These are phyloP conservation scores for Stagonosporopsis vannaccii DNA, from an alignment of 2,329 filamentous ascomycete species.

Conservation along the genomic window DNA sequence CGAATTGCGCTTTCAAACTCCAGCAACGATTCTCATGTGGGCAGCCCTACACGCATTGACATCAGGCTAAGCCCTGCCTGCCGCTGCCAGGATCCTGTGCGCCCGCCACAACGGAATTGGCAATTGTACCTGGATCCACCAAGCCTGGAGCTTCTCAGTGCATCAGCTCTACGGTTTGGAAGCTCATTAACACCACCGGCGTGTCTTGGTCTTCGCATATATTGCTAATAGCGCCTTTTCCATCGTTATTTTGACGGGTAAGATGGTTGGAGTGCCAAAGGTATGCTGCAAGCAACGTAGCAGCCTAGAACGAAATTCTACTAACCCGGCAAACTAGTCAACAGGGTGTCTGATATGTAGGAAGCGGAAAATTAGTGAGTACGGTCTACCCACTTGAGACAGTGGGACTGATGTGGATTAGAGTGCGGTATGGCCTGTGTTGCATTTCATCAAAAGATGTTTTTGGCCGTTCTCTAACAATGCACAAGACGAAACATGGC, in stretches of 20 bases:
- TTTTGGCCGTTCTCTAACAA: constrained; percentile 17
- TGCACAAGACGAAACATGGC: constrained; percentile 46
- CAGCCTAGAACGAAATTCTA: neutral
- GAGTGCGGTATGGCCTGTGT: constrained; percentile 28
- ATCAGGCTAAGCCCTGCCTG: constrained; percentile 4
- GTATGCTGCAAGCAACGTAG: constrained; percentile 7
- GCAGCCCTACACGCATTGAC: constrained; percentile 7
- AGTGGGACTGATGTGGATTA: constrained; percentile 19
- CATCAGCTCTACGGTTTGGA: neutral
- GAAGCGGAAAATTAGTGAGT: constrained; percentile 45
- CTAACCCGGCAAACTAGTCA: constrained; percentile 11
- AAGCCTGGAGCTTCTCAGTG: neutral
- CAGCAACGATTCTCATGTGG: neutral
- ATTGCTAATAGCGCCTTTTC: neutral
- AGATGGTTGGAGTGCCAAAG: constrained; percentile 46
- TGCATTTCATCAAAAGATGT: neutral
- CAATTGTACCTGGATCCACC: constrained; percentile 8
- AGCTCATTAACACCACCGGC: constrained; percentile 2
- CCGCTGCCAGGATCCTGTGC: neutral
- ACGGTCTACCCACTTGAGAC: neutral
- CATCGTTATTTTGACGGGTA: neutral
- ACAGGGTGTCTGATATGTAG: constrained; percentile 44
- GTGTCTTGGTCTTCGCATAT: neutral
- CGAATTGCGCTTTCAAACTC: constrained; percentile 8
- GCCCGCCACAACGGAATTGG: constrained; percentile 6